Evolutionary conservation across 1,284 basidiomycete genomes (phyloP), one percentile per base, ranked within the genome.

Genomic region (Paramarasmius palmivorus): DNA sequence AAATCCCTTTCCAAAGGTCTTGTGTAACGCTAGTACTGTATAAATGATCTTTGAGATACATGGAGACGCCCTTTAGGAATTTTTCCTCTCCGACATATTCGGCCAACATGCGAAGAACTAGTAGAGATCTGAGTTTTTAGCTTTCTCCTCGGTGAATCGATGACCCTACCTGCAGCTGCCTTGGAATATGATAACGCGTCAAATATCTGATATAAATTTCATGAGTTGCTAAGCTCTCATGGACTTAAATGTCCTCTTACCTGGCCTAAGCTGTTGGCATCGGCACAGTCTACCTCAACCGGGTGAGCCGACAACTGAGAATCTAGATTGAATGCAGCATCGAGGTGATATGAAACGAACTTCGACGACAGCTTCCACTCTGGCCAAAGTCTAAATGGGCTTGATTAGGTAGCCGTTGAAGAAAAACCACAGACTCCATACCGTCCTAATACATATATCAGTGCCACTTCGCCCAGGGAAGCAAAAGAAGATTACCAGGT

Each of bases 41-140:
- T 10, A 79, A 59, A 49, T 76, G 71, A 63, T 90, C 86, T 77
- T 96, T 96, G 63, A 98, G 86, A 75, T 99, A 98, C 54, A 92
- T 82, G 0, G 93, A 93, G 42, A 95, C 91, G 49, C 92, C 93
- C 67, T 88, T 86, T 50, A 95, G 70, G 81, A 95, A 95, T 53
- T 78, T 82, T n/a, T 95, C 92, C 70, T 98, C 90, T 50, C 95
- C 95, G 17, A 98, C 92, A 60, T 92, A 89, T 61, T 84, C 82
- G 23, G 90, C 87, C 53, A 98, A 77, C 96, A 99, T 98, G 63
- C 93, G 88, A 29, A 99, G 83, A n/a, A 98, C 95, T 81, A 63
- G 36, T 4, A 6, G 59, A 3, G 37, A 56, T 40, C 56, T 59
- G 56, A 22, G 42, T 14, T 34, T n/a, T 23, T 32, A 44, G n/a